Conservation (phyloP, 2,329 filamentous ascomycete genomes). For the Penicillium sclerotiorum region DNA sequence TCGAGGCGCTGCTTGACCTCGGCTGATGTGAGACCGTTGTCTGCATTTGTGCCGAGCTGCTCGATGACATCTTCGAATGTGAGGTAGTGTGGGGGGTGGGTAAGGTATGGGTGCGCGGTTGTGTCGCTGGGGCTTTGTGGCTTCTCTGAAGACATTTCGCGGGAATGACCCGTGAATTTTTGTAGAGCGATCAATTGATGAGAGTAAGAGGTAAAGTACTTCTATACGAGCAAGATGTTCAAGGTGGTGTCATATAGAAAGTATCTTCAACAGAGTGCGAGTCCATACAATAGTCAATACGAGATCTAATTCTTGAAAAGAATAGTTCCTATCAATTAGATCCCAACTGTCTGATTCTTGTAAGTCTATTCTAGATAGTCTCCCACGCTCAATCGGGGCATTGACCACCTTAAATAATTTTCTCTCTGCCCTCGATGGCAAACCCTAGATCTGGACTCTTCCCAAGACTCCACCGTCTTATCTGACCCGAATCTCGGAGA, state of each 20-base stretch:
- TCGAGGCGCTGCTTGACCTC: conserved; percentile 60
- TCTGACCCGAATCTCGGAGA: conserved; percentile 7
- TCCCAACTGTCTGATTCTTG: conserved; percentile 10
- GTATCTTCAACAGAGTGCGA: conserved; percentile 34
- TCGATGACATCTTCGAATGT: conserved; percentile 54
- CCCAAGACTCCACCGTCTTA: neutral
- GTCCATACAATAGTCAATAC: conserved; percentile 32
- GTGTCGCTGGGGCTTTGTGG: conserved; percentile 33
- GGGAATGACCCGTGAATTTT: too few relatives aligned
- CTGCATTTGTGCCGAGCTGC: conserved; percentile 59
- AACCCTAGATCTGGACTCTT: conserved; percentile 10
- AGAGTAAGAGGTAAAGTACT: conserved; percentile 11
- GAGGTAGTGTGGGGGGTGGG: conserved; percentile 65
- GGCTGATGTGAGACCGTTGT: conserved; percentile 59
- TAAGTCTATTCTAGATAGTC: conserved; percentile 14
- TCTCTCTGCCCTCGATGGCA: conserved; percentile 14
- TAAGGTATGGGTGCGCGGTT: conserved; percentile 40
- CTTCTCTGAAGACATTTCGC: conserved; percentile 25
- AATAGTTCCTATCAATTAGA: conserved; percentile 14
- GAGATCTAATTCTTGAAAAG: conserved; percentile 9
- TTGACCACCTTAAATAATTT: conserved; percentile 21
- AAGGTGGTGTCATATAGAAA: conserved; percentile 38
- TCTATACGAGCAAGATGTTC: conserved; percentile 20
- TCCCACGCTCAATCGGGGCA: conserved; percentile 5
- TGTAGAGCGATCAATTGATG: conserved; percentile 2